phyloP scores from a whole-genome alignment of 1,139 yeast genomes.

The Geotrichum phurueaensis region DNA sequence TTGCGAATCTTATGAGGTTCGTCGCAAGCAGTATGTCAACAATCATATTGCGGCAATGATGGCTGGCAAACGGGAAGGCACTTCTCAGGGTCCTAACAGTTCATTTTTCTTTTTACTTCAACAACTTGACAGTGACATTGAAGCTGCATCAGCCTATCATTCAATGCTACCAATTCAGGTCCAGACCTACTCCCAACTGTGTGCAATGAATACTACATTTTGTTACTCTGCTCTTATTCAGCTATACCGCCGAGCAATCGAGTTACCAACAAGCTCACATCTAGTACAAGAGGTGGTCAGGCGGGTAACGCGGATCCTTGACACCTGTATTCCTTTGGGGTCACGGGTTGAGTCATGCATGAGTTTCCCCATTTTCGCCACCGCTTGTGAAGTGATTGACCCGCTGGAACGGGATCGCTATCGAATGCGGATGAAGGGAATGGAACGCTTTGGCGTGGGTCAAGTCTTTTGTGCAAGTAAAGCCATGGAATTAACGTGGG shows the following conservation, averaged over 20 bases:
- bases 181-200: constrained; percentile 38
- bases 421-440: constrained; percentile 37
- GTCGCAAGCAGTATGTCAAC: constrained; percentile 21
- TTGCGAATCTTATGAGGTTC: constrained; percentile 21
- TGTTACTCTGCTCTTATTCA: constrained; percentile 49
- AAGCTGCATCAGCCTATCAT: constrained; percentile 1
- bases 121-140: background rate
- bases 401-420: constrained; percentile 36
- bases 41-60: constrained; percentile 7
- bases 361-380: constrained; percentile 48
- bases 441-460: constrained; percentile 44
- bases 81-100: background rate
- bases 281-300: constrained; percentile 44
- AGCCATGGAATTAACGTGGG: constrained; percentile 50
- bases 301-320: constrained; percentile 38
- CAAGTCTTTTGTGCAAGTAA: constrained; percentile 42
- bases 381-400: constrained; percentile 49
- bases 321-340: constrained; percentile 39
- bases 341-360: constrained; percentile 49
- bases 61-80: background rate
- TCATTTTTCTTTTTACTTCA: background rate
- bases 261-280: constrained; percentile 41
- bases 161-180: constrained; percentile 13
- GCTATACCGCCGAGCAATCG: constrained; percentile 46
- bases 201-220: constrained; percentile 47